Conservation (phyloP, 106 monocot species). For the Allium cepa region DNA sequence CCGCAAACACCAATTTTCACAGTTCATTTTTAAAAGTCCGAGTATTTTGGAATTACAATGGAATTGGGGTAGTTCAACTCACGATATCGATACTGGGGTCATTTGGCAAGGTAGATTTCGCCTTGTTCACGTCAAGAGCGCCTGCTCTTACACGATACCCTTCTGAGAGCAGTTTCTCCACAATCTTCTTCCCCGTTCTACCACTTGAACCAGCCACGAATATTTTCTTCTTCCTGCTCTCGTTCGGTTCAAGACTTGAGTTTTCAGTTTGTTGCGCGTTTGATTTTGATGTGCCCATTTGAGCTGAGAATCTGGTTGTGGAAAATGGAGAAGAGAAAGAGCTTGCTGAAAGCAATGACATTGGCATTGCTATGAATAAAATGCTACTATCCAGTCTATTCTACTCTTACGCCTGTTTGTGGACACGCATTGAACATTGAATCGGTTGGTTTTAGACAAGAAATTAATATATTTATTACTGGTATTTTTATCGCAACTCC, state of each 20-base stretch:
- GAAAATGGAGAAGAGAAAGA: not conserved
- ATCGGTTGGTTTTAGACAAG: too few species aligned
- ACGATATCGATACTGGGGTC: conserved; percentile 50
- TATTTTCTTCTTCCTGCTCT: conserved; percentile 14
- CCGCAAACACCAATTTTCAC: too few species aligned
- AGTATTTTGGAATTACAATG: too few species aligned
- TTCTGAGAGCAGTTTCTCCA: conserved; percentile 51
- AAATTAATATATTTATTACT: too few species aligned
- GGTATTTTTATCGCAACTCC: too few species aligned
- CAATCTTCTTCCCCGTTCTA: conserved; percentile 54
- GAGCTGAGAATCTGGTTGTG: not conserved
- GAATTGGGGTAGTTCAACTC: not conserved
- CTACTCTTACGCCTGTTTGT: too few species aligned
- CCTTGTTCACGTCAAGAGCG: conserved; percentile 40
- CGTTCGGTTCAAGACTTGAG: not conserved
- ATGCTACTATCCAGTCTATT: too few species aligned
- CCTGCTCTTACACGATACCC: conserved; percentile 59
- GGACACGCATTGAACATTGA: too few species aligned
- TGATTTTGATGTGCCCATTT: not conserved
- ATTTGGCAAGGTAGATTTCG: conserved; percentile 30
- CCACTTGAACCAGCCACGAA: conserved; percentile 79
- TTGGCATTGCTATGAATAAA: conserved; percentile 1
- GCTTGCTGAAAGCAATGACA: not conserved
- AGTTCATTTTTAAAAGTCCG: too few species aligned
- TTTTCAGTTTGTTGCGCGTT: conserved; percentile 3